A percentile compares a stretch with the other conserved stretches of the same genome.
phyloP scores from a whole-genome alignment of 164 flowering plant genomes.

The Santalum album region DNA sequence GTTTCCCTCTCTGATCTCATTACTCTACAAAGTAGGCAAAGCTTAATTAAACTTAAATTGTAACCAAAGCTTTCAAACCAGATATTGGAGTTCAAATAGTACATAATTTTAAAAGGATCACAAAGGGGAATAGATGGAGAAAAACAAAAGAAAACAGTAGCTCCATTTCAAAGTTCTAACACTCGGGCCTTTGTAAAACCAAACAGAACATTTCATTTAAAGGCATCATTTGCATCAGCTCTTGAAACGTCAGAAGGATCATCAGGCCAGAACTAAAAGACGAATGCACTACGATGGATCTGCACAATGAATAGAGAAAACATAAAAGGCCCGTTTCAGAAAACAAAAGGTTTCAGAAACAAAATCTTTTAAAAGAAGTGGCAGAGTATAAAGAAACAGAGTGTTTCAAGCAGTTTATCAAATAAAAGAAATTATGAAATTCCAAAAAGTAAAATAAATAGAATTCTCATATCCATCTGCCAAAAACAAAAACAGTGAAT shows the following conservation, averaged over 20 bases:
- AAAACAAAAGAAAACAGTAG: slow-evolving; percentile 16
- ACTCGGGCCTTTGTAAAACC: slow-evolving; percentile 19
- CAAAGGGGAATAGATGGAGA: not conserved
- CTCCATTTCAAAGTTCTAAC: slow-evolving; percentile 18
- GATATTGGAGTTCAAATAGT: slow-evolving; percentile 10
- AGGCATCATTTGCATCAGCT: slow-evolving; percentile 36
- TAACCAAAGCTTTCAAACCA: slow-evolving; percentile 17
- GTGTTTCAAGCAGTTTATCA: not conserved
- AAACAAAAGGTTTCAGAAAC: slow-evolving; percentile 10
- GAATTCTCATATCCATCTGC: too few relatives aligned
- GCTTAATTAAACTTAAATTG: slow-evolving; percentile 4
- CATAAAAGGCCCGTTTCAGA: slow-evolving; percentile 21
- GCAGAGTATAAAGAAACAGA: not conserved
- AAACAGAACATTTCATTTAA: slow-evolving; percentile 25
- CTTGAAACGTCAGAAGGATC: slow-evolving; percentile 55
- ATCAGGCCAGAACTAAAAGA: slow-evolving; percentile 40
- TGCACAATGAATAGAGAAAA: slow-evolving; percentile 38
- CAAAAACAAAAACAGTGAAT: too few relatives aligned
- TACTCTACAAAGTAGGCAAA: not conserved
- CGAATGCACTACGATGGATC: slow-evolving; percentile 38
- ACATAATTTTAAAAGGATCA: slow-evolving; percentile 14
- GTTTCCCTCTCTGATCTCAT: not conserved
- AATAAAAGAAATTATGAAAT: not conserved
- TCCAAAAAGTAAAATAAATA: too few relatives aligned
- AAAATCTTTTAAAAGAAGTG: not conserved